Conservation (phyloP, 768 basidiomycete species). For the Sarcodon aspratus region DNA sequence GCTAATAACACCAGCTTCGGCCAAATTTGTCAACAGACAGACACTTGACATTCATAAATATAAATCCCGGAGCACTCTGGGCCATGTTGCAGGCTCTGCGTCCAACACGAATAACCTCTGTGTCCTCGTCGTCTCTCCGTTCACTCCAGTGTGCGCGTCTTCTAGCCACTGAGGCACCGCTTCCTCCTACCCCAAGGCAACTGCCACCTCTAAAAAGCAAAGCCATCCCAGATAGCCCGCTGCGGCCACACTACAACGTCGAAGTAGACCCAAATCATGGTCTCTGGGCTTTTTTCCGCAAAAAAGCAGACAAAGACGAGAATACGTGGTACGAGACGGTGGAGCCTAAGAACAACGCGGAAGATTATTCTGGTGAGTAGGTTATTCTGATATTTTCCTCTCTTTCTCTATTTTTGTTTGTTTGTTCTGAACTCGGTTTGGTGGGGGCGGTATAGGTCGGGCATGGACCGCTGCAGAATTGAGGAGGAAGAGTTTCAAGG, state of each 20-base stretch:
- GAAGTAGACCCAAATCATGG: constrained; percentile 53
- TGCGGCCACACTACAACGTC: constrained; percentile 32
- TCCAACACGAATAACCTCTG: too few species aligned
- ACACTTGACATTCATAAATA: too few species aligned
- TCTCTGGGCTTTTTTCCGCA: constrained; percentile 67
- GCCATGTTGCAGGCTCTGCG: too few species aligned
- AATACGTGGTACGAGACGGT: constrained; percentile 42
- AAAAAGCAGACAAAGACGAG: constrained; percentile 36
- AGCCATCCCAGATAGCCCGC: constrained; percentile 12
- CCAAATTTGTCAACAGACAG: too few species aligned
- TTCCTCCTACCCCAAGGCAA: background rate
- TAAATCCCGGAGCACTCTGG: too few species aligned
- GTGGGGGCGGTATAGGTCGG: constrained; percentile 63
- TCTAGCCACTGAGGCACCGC: too few species aligned
- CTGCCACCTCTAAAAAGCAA: too few species aligned
- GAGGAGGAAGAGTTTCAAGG: constrained; percentile 82
- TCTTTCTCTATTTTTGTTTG: constrained; percentile 8
- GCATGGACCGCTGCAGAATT: constrained; percentile 83
- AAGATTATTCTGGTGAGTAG: constrained; percentile 24
- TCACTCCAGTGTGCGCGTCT: too few species aligned
- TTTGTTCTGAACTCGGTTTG: constrained; percentile 3
- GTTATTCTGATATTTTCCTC: constrained; percentile 11
- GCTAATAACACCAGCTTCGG: too few species aligned
- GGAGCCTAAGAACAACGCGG: constrained; percentile 18
- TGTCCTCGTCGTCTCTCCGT: too few species aligned